Evolutionary conservation across 345 rosid genomes (phyloP), one percentile per base, ranked within the genome.

Genomic region (Sonneratia caseolaris): DNA sequence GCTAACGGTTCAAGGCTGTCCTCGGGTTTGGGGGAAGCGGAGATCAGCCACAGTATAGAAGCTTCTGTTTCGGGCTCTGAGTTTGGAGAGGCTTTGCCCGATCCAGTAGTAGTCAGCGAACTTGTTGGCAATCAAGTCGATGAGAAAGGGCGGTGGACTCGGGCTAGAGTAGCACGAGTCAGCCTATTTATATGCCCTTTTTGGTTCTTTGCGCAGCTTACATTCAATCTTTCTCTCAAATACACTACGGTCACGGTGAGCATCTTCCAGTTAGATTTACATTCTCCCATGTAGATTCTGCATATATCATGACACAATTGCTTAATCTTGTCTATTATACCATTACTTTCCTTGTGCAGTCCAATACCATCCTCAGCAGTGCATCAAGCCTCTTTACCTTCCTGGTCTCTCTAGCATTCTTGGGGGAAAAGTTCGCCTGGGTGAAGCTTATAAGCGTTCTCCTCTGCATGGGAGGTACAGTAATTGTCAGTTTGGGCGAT

Each of bases 191-290:
- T 94, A 47, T 88, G 95, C 81, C 98, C 96, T 11, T 90, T 90
- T 84, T 94, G 98, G 98, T 94, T 94, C 76, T 72, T 91, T 53
- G 98, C 98, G 0, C 97, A 91, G 82, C 86, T 94, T 75, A 81
- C 91, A 55, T 94, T 94, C 77, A 91, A 94, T 80, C 85, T 94
- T 65, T 94, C 98, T 13, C 77, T 94, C 76, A 91, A 94, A 83
- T 91, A 91, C 76, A 91, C 98, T 49, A 86, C 96, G 0, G 96
- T 91, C 37, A 94, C 97, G 45, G 97, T 94, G 82, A 83, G 90
- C 55, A 64, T 72, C 37, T 78, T 53, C 37, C 43, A 22, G 11
- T 24, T 64, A 68, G 48, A 27, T 48, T 64, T 40, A 47, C 32
- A 9, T 37, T 22, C 62, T 69, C 22, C 1, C n/a, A 64, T 72